Base-by-base conservation (phyloP, 2,329 filamentous ascomycete genomes). In the Fusarium tanahbumbuense region DNA sequence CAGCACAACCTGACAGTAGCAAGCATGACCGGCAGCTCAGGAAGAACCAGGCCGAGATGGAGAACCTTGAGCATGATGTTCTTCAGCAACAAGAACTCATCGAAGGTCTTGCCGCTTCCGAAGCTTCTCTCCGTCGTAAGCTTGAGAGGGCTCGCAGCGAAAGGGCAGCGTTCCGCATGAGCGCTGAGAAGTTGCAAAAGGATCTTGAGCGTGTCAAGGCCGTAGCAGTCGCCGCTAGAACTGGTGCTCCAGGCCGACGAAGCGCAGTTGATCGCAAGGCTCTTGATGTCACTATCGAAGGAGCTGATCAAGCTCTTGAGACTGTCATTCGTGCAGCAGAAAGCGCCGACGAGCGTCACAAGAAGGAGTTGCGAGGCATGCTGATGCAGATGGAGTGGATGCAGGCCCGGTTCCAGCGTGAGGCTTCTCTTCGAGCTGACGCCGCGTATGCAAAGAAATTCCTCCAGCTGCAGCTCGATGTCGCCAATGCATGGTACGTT, bases 361-460 rank as follows among this genome's bases (percentile, higher is more conserved):
- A 86, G 74, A 90, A 90, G 79, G 93, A 97, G 81, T 83, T 98
- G 56, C 89, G 90, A 72, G 95, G 95, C 20, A 86, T 98, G 77
- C 88, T 89, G 56, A 92, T 96, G 82, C 94, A 98, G 81, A 95
- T 98, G 78, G 88, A 94, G 75, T 98, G 93, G 89, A 89, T 98
- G 78, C 89, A 94, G 75, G 93, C 93, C 3, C 89, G 91, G 55
- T 92, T 92, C 82, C 87, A 89, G 77, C 88, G 96, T 32, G 95
- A 98, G 80, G 89, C 93, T 73, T 88, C 87, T 53, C 91, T 98
- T 81, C 88, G 96, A 44, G 86, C 87, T 68, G 93, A 94, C 75
- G 88, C 95, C 32, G 92, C 92, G 11, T 97, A 91, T 81, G 93
- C 93, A 69, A 99, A 99, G 86, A 89, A 87, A 72, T 94, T 93